phyloP scores from a whole-genome alignment of 495 filamentous ascomycete genomes.

The Xeromyces bisporus region DNA sequence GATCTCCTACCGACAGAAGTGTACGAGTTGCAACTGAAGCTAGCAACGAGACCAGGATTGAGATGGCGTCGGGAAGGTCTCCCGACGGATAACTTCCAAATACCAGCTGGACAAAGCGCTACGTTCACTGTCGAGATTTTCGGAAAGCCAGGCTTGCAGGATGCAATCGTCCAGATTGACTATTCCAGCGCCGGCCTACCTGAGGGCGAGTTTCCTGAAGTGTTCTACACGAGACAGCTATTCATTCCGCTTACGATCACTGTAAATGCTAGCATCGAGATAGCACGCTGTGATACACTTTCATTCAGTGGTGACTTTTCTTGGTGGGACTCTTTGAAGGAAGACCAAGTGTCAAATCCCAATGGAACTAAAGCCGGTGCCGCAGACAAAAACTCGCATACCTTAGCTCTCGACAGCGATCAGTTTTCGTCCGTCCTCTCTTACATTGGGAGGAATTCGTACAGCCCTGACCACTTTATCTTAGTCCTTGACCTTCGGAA shows the following conservation, averaged over 20 bases:
- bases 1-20: conserved; percentile 60
- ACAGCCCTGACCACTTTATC: conserved; percentile 53
- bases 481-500: conserved; percentile 75
- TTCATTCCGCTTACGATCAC: conserved; percentile 71
- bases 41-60: conserved; percentile 58
- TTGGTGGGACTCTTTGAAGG: conserved; percentile 27
- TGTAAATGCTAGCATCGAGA: conserved; percentile 76
- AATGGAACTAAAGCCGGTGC: not conserved
- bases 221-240: conserved; percentile 72
- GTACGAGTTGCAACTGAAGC: conserved; percentile 68
- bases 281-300: conserved; percentile 60
- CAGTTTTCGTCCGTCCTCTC: conserved; percentile 25
- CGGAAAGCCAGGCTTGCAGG: conserved; percentile 72
- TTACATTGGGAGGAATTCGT: conserved; percentile 20
- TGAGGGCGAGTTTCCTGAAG: conserved; percentile 43
- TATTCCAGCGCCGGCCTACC: conserved; percentile 55
- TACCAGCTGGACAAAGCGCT: conserved; percentile 49
- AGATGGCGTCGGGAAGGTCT: conserved; percentile 39
- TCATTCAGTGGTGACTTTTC: conserved; percentile 46
- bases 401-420: conserved; percentile 11
- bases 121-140: conserved; percentile 71
- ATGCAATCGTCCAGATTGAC: conserved; percentile 65
- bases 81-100: conserved; percentile 32
- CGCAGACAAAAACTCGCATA: conserved; percentile 1
- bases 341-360: conserved; percentile 2